Base-by-base conservation (phyloP, 768 basidiomycete genomes). In the Boletus edulis region DNA sequence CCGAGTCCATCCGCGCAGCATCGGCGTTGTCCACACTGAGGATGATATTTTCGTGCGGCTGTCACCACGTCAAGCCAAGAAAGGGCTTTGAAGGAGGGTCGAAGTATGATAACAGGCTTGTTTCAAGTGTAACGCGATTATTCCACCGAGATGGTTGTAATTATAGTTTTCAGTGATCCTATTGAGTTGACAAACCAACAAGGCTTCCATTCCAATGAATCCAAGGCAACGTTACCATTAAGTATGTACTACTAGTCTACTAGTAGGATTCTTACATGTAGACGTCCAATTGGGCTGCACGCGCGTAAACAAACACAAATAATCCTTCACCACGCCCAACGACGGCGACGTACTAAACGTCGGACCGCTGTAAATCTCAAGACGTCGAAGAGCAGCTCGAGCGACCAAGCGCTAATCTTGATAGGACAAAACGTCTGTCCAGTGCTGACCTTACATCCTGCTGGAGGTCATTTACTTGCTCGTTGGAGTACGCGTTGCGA, bases 31-130 rank as follows among this genome's bases (percentile, higher is more conserved):
- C 7, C 65, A 64, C 44, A 66, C 66, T 0, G 54, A 56, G 4
- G 65, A 67, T 5, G 62, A 66, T 14, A 4, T 65, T 3, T 29
- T 51, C 9, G 60, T 54, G 24, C 42, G 4, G 15, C 17, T 66
- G 40, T 43, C 39, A 32, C 48, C 34, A 0, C 59, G 65, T 17
- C 37, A 43, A n/a, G 24, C 24, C 11, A 32, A 29, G 40, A 22
- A 2, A 1, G 12, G 12, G 7, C 4, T 45, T 24, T 55, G 29
- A 47, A 38, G 15, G 20, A 9, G 3, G 10, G 17, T 27, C 6
- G 15, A 29, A 8, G 29, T 9, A 29, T 9, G 9, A 29, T 9
- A 22, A 4, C 4, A 2, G 14, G 7, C 6, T 11, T 22, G 11
- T 35, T 10, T 20, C 4, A 10, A 2, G 18, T 8, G 11, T 11